phyloP scores from a whole-genome alignment of 139 green algal species.

The Chloropicon primus region DNA sequence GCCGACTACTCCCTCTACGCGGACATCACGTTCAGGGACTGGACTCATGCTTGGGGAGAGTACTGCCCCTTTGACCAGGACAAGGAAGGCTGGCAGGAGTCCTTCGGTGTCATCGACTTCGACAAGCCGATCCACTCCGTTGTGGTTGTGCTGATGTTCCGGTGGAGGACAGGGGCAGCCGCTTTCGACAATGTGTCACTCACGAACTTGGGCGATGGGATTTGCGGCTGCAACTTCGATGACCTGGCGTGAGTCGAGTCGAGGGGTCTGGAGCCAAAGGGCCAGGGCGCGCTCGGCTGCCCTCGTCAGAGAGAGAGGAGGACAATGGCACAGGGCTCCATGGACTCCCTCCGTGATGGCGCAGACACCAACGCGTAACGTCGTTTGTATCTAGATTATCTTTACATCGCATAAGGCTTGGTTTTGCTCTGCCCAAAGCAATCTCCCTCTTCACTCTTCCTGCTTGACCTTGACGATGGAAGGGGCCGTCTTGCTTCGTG shows the following conservation, averaged over 20 bases:
- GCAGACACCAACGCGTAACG: too few relatives aligned
- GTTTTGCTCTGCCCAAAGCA: too few relatives aligned
- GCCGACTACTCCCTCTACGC: neutral
- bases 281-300: too few relatives aligned
- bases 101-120: neutral
- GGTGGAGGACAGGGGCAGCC: neutral
- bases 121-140: neutral
- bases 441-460: too few relatives aligned
- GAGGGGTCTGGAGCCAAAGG: too few relatives aligned
- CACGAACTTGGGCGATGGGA: neutral
- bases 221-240: neutral
- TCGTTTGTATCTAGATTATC: too few relatives aligned
- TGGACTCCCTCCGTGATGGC: too few relatives aligned
- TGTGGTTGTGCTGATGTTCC: neutral
- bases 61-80: neutral
- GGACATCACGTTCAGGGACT: neutral
- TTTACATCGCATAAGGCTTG: too few relatives aligned
- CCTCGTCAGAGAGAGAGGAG: too few relatives aligned
- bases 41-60: neutral
- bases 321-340: too few relatives aligned
- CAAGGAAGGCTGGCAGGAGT: neutral
- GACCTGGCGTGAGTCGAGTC: neutral
- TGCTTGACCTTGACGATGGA: too few relatives aligned
- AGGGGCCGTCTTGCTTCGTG: too few relatives aligned
- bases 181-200: neutral